These are phyloP conservation scores for Trichophyton mentagrophytes DNA, from an alignment of 2,329 filamentous ascomycete genomes.

Conservation along the genomic window DNA sequence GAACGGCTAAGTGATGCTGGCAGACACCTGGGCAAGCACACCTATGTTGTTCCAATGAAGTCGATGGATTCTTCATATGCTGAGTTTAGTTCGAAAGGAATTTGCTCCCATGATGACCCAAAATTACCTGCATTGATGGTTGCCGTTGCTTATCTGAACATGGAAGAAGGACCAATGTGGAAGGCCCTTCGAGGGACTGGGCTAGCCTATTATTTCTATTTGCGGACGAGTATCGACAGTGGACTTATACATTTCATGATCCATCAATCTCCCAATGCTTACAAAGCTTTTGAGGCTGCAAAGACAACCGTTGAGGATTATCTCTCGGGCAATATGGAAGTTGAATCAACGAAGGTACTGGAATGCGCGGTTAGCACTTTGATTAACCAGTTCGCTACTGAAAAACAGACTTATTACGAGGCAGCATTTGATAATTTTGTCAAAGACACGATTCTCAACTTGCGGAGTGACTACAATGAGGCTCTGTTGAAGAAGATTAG, in stretches of 20 bases:
- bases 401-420: conserved; percentile 70
- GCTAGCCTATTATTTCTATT: conserved; percentile 77
- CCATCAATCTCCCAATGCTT: conserved; percentile 79
- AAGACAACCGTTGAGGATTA: conserved; percentile 63
- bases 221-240: conserved; percentile 62
- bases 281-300: conserved; percentile 69
- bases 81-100: conserved; percentile 60
- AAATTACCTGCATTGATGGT: conserved; percentile 74
- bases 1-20: conserved; percentile 66
- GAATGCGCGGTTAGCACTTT: conserved; percentile 86
- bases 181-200: conserved; percentile 83
- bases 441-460: conserved; percentile 61
- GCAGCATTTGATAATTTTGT: conserved; percentile 78
- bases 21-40: conserved; percentile 57
- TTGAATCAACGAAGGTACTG: conserved; percentile 63
- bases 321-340: conserved; percentile 54
- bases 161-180: conserved; percentile 90
- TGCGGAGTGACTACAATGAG: conserved; percentile 66
- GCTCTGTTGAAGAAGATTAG: conserved; percentile 65
- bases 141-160: conserved; percentile 79
- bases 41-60: conserved; percentile 77
- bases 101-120: conserved; percentile 62
- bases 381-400: conserved; percentile 73
- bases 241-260: conserved; percentile 74
- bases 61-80: conserved; percentile 87